Base-by-base conservation (phyloP, 345 rosid species). In the Anacardium occidentale region DNA sequence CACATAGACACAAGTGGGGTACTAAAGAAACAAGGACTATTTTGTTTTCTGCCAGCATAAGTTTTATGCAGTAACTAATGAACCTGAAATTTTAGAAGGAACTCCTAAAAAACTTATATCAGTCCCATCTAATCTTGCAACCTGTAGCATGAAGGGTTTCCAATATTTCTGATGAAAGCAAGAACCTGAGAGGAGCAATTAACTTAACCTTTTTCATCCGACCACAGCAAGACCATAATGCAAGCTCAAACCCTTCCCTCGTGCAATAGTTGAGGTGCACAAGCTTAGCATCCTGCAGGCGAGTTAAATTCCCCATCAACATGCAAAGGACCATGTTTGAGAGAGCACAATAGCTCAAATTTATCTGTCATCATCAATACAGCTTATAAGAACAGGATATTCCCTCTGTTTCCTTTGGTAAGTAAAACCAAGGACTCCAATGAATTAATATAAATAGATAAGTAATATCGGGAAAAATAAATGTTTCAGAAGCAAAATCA, bases 121-220 rank as follows among this genome's bases (percentile, higher is more conserved):
- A 86, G 70, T 89, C 93, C 98, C 98, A 91, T 80, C 96, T 84
- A 42, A 94, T 85, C 62, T 66, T 85, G 87, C 97, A 89, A 71
- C 97, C 97, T 75, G 88, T 85, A 48, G 91, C 75, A 32, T 78
- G 88, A 71, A 94, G 80, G 50, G 73, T 79, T 83, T 87, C 91
- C 0, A 88, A 84, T 70, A 90, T 74, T 59, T 94, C 91, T 1
- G 86, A 81, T 40, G 98, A 92, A 62, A 94, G 93, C 68, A 78
- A 64, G 86, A 84, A 87, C 67, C 90, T 84, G 40, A 92, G 82
- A 62, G 87, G 70, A 69, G 87, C 88, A 6, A 76, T 86, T 77
- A 94, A 77, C 85, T 94, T 94, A 65, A 94, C 89, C 88, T 90
- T 94, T 81, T 92, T 90, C 45, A 94, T 83, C 81, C 92, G 80